phyloP scores from a whole-genome alignment of 345 rosid genomes.

The Citrus glauca region DNA sequence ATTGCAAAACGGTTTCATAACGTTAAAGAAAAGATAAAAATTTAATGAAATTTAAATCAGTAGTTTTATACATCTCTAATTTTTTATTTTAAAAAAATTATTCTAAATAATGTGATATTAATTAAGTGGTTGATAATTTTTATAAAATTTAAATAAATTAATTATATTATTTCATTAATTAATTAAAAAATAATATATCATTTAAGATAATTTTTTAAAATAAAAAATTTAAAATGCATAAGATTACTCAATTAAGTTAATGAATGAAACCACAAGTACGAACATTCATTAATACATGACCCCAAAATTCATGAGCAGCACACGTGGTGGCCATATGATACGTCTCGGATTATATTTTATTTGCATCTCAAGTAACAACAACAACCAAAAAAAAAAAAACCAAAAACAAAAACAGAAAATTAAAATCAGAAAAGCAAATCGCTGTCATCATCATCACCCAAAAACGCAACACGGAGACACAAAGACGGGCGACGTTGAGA shows the following conservation, averaged over 20 bases:
- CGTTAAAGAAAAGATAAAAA: neutral
- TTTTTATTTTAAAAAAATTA: too few species aligned
- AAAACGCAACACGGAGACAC: neutral
- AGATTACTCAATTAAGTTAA: too few species aligned
- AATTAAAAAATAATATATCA: too few species aligned
- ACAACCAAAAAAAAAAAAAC: neutral
- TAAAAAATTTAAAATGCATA: fast-evolving
- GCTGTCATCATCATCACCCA: neutral
- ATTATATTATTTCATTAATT: fast-evolving
- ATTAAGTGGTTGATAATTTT: too few species aligned
- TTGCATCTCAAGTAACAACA: neutral
- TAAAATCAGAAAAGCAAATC: neutral
- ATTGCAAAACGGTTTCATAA: neutral
- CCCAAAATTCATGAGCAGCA: neutral
- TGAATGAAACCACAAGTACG: neutral
- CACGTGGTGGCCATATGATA: constrained; percentile 7
- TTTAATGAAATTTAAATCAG: too few species aligned
- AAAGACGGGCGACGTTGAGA: neutral
- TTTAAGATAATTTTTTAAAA: too few species aligned
- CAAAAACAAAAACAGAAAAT: neutral
- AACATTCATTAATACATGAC: neutral
- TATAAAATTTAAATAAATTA: too few species aligned
- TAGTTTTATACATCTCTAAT: too few species aligned
- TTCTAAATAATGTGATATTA: fast-evolving
- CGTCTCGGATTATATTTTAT: neutral